Base-by-base conservation (phyloP, 805 yeast genomes). In the Ogataea salicorniae region DNA sequence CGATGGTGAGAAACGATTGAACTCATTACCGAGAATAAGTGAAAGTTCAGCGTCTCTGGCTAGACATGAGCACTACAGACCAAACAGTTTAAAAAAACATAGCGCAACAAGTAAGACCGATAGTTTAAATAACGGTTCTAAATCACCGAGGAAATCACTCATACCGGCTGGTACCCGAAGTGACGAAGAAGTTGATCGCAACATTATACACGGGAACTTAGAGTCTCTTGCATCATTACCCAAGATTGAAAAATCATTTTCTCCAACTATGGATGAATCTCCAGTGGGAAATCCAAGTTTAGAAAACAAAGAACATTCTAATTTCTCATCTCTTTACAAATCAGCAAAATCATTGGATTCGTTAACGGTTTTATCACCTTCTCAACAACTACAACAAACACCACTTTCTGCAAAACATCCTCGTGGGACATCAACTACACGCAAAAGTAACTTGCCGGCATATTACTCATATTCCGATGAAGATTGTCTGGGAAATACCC, bases 41-140 rank as follows among this genome's bases (percentile, higher is more conserved):
- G 63, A 60, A 38, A 61, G 63, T 43, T 56, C 57, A 3, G 63
- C 64, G 3, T 53, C 63, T 15, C 41, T 53, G 33, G 63, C 63
- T 0, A 50, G 66, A 40, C 59, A 56, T 34, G 62, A 57, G 34
- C 64, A 55, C 37, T 59, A 62, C 42, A 51, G 56, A 33, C 33
- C 43, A 26, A 50, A 55, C 47, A 53, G 56, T 48, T 37, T 53
- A 20, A 52, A 50, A 34, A 58, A 56, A 16, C 43, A 22, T 14
- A 15, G 15, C 37, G 36, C 47, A 9, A n/a, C 36, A 6, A 40
- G 38, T 15, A 43, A 41, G 3, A 9, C 34, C 9, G 34, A 43
- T n/a, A 43, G 46, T 33, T 38, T 43, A 3, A 33, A 38, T 5
- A 38, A 33, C 38, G 42, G 42, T 2, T 34, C 44, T 3, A 49